Evolutionary conservation across 2,329 filamentous ascomycete species (phyloP).

Genomic region (Phialocephala subalpina): DNA sequence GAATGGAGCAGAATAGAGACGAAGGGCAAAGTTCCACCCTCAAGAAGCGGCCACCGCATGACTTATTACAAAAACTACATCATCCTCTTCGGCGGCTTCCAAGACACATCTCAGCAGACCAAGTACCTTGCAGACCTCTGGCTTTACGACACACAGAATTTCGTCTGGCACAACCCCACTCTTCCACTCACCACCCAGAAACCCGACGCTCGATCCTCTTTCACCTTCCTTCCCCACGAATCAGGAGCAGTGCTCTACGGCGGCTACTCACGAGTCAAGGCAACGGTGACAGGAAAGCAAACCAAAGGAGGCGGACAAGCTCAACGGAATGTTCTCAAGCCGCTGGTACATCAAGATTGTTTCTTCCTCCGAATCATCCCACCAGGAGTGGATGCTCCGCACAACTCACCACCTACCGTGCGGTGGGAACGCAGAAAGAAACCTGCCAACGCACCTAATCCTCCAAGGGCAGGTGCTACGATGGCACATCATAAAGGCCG

Average conservation of each 20-base stretch:
- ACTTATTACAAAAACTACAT: slow-evolving; percentile 98
- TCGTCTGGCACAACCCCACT: slow-evolving; percentile 80
- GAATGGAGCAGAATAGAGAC: slow-evolving; percentile 93
- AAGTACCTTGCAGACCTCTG: slow-evolving; percentile 94
- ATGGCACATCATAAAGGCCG: slow-evolving; percentile 95
- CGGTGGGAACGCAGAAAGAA: slow-evolving; percentile 95
- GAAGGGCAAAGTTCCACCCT: slow-evolving; percentile 79
- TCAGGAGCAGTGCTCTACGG: slow-evolving; percentile 89
- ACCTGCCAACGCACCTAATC: slow-evolving; percentile 87
- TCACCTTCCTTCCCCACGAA: slow-evolving; percentile 91
- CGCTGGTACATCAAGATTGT: slow-evolving; percentile 92
- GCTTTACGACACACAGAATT: slow-evolving; percentile 92
- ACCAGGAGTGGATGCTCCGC: slow-evolving; percentile 70
- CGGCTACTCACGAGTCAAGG: slow-evolving; percentile 92
- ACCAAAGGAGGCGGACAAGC: slow-evolving; percentile 64
- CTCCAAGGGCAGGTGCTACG: slow-evolving; percentile 84
- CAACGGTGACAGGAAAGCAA: slow-evolving; percentile 68
- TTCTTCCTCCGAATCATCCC: slow-evolving; percentile 88
- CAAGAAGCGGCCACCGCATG: slow-evolving; percentile 93
- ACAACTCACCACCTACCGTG: slow-evolving; percentile 73
- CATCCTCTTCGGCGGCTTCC: slow-evolving; percentile 93
- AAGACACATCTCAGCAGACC: slow-evolving; percentile 94
- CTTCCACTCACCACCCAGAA: slow-evolving; percentile 83
- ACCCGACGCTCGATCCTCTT: slow-evolving; percentile 90
- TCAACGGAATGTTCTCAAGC: slow-evolving; percentile 79